Percentiles rank a stretch among this genome's conserved stretches.
These are phyloP conservation scores for Knoxdaviesia capensis DNA, from an alignment of 2,329 filamentous ascomycete genomes.

Conservation along the genomic window DNA sequence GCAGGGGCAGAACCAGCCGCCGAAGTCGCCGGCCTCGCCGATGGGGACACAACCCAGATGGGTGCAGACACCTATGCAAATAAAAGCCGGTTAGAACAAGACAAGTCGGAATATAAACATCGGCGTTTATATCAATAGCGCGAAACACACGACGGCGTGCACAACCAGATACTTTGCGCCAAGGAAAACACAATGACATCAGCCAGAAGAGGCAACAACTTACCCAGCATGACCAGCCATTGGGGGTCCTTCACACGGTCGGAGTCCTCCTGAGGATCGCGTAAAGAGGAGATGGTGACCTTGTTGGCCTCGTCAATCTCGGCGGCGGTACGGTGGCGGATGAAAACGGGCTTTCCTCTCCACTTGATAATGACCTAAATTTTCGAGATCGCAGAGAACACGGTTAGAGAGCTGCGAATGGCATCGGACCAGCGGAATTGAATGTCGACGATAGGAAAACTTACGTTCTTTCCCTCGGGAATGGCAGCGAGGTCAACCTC, in stretches of 20 bases:
- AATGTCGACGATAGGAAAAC: constrained; percentile 13
- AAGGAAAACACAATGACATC: background rate
- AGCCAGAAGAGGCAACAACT: constrained; percentile 8
- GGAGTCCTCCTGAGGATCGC: constrained; percentile 78
- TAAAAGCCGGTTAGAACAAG: background rate
- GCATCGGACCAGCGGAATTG: background rate
- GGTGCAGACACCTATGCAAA: constrained; percentile 73
- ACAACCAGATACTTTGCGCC: background rate
- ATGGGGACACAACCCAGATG: constrained; percentile 98
- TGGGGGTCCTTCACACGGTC: constrained; percentile 96
- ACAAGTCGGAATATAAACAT: background rate
- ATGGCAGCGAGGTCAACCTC: constrained; percentile 86
- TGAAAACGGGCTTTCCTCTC: constrained; percentile 99
- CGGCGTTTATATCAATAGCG: background rate
- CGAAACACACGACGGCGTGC: background rate
- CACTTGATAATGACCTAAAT: constrained; percentile 92
- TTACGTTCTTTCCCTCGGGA: constrained; percentile 97
- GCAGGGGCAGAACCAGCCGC: constrained; percentile 99
- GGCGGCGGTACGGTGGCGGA: constrained; percentile 84
- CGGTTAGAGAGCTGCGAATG: background rate
- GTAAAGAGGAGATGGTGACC: constrained; percentile 61
- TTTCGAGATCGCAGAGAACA: background rate
- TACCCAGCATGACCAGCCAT: constrained; percentile 98
- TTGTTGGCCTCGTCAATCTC: constrained; percentile 94
- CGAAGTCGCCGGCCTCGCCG: constrained; percentile 92